phyloP scores from a whole-genome alignment of 371 early-diverging fungal genomes.

The Blakeslea trispora region DNA sequence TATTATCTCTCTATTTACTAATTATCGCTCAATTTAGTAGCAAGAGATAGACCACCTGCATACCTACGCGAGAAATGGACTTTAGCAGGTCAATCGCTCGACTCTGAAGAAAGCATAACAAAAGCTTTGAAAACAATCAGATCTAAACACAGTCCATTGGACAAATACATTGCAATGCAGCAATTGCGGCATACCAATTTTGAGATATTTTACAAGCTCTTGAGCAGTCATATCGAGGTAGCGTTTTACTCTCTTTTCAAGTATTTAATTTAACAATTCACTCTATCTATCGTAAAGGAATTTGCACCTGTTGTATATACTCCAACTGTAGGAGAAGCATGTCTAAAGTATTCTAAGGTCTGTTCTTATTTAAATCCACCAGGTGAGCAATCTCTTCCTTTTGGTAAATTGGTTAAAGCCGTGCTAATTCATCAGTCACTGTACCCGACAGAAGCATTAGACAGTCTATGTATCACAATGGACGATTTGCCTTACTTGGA shows the following conservation, averaged over 20 bases:
- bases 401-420: no score
- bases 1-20: no score
- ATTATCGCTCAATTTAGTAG: no score
- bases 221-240: constrained; percentile 76
- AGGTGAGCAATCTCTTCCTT: constrained; percentile 43
- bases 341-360: constrained; percentile 85
- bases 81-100: constrained; percentile 71
- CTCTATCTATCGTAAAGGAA: constrained; percentile 51
- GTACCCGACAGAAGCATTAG: constrained; percentile 50
- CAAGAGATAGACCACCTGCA: constrained; percentile 56
- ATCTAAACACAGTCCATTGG: constrained; percentile 62
- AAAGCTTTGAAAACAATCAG: constrained; percentile 68
- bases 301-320: constrained; percentile 86
- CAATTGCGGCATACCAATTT: constrained; percentile 77
- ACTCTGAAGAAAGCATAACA: constrained; percentile 69
- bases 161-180: constrained; percentile 83
- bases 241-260: constrained; percentile 1
- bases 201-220: constrained; percentile 77
- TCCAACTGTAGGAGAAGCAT: constrained; percentile 90
- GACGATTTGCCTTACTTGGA: constrained; percentile 72
- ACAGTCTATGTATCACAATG: constrained; percentile 87
- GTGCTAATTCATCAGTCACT: no score
- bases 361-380: constrained; percentile 81
- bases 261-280: no score
- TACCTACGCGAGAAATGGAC: constrained; percentile 54